Evolutionary conservation across 345 rosid genomes (phyloP).

Genomic region (Lepidium didymum): DNA sequence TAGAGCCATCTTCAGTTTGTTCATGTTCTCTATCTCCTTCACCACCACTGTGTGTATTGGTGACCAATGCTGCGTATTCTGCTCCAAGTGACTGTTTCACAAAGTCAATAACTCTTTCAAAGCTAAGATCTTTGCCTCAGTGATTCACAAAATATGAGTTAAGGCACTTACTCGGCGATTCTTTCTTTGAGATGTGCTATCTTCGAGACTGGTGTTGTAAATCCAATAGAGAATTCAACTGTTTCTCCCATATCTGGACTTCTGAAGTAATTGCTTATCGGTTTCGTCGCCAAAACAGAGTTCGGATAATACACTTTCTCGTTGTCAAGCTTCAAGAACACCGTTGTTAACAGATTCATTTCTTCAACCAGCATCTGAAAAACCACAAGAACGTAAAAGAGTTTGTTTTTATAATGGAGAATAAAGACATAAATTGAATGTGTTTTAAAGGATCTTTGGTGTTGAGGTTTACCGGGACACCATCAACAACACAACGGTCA

Average conservation of each 20-base stretch:
- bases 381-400: neutral
- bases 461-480: constrained; percentile 45
- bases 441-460: neutral
- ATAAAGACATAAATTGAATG: neutral
- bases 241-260: constrained; percentile 81
- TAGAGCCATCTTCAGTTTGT: constrained; percentile 64
- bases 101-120: neutral
- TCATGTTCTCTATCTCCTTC: constrained; percentile 62
- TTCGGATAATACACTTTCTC: constrained; percentile 70
- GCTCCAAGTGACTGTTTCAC: constrained; percentile 53
- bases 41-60: constrained; percentile 43
- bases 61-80: constrained; percentile 61
- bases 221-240: constrained; percentile 51
- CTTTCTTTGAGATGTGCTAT: constrained; percentile 45
- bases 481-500: constrained; percentile 77
- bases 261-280: constrained; percentile 64
- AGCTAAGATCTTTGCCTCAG: neutral
- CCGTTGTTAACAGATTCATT: constrained; percentile 63
- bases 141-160: neutral
- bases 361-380: constrained; percentile 81
- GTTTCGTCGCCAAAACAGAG: constrained; percentile 48
- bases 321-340: constrained; percentile 64
- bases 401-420: too few species aligned
- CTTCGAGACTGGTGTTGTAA: constrained; percentile 53
- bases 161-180: constrained; percentile 42